Conservation (phyloP, 176 grass and related monocot genomes). For the Ensete ventricosum region DNA sequence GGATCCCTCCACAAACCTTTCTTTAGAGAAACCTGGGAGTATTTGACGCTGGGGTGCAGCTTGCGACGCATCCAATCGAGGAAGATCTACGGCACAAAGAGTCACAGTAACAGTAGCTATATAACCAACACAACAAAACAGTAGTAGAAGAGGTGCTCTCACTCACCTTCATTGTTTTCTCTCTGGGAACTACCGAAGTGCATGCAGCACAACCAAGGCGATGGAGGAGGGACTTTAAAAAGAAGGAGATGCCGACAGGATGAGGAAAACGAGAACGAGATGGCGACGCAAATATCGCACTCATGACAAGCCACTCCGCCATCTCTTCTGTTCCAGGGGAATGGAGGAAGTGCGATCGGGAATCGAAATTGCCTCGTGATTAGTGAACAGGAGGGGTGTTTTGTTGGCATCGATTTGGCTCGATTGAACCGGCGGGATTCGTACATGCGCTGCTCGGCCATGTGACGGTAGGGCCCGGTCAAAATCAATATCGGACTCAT, state of each 20-base stretch:
- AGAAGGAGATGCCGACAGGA: too few species aligned
- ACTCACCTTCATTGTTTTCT: not conserved
- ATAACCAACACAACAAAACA: not conserved
- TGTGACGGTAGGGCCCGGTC: not conserved
- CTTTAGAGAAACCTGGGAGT: constrained; percentile 43
- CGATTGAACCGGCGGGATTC: too few species aligned
- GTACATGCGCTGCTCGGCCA: not conserved
- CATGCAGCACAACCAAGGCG: not conserved
- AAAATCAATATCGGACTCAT: not conserved
- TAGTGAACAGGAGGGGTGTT: not conserved
- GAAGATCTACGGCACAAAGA: constrained; percentile 25
- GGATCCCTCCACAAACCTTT: constrained; percentile 24
- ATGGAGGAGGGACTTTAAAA: too few species aligned
- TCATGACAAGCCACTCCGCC: too few species aligned
- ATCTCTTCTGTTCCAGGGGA: too few species aligned
- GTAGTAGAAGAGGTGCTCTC: too few species aligned
- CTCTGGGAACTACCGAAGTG: not conserved
- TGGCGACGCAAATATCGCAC: too few species aligned
- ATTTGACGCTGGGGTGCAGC: constrained; percentile 45
- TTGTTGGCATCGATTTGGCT: constrained; percentile 5
- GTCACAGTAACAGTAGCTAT: not conserved
- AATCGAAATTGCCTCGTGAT: too few species aligned
- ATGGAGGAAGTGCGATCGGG: too few species aligned
- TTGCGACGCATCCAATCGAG: constrained; percentile 70
- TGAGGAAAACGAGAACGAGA: too few species aligned